Conservation (phyloP, 305 asterid genomes). For the Solanum aculeatissimum region DNA sequence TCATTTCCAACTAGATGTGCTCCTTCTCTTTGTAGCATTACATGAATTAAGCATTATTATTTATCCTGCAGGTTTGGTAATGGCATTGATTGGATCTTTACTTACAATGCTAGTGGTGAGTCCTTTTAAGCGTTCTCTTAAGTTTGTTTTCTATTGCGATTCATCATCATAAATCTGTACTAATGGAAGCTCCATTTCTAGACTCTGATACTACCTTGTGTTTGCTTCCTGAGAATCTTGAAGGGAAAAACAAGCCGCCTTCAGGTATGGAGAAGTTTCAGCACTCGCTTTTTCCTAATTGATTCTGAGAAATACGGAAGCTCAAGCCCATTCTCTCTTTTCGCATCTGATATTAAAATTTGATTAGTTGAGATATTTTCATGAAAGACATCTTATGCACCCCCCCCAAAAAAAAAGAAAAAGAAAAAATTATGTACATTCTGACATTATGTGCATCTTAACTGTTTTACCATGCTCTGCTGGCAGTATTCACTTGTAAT, state of each 20-base stretch:
- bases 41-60: neutral
- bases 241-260: slow-evolving; percentile 33
- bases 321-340: neutral
- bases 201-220: slow-evolving; percentile 80
- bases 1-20: neutral
- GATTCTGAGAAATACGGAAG: neutral
- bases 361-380: neutral
- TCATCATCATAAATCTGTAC: neutral
- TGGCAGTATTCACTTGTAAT: neutral
- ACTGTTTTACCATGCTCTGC: neutral
- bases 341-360: neutral
- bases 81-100: slow-evolving; percentile 65
- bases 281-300: neutral
- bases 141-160: neutral
- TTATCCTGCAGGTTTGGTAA: slow-evolving; percentile 41
- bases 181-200: slow-evolving; percentile 1
- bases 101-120: slow-evolving; percentile 81
- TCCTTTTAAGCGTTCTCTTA: neutral
- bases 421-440: neutral
- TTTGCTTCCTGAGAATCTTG: slow-evolving; percentile 65
- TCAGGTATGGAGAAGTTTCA: slow-evolving; percentile 32
- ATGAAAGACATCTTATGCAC: neutral
- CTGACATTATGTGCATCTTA: neutral
- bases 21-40: neutral
- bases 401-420: too few relatives aligned